A percentile compares a stretch with the other conserved stretches of the same genome.
Evolutionary conservation across 371 early-diverging fungal species (phyloP).

Genomic region (Neoconidiobolus thromboides): DNA sequence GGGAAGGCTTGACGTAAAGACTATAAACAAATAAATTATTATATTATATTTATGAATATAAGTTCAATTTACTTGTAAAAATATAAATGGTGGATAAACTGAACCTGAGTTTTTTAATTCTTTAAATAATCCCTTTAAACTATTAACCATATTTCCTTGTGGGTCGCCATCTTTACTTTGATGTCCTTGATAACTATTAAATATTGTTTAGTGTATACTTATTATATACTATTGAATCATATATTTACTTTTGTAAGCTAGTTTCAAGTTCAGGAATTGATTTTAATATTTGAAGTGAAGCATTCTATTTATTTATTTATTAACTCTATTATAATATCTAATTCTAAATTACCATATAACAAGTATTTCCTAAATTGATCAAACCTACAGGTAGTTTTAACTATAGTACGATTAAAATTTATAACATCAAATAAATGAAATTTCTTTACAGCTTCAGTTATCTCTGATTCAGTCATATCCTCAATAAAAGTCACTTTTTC

Average conservation of each 20-base stretch:
- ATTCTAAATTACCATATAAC: conserved; percentile 60
- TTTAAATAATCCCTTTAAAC: no score
- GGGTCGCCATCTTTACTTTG: no score
- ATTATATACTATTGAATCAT: background rate
- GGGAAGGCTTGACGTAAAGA: conserved; percentile 63
- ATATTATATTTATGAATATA: background rate
- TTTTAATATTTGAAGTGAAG: conserved; percentile 88
- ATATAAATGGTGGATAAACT: conserved; percentile 58
- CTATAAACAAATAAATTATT: conserved; percentile 14
- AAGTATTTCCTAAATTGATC: conserved; percentile 92
- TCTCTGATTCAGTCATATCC: conserved; percentile 75
- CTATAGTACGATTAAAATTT: conserved; percentile 13
- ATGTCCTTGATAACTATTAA: no score
- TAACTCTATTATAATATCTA: background rate
- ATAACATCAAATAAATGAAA: background rate
- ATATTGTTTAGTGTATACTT: no score
- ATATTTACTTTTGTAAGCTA: conserved; percentile 27
- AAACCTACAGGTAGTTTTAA: conserved; percentile 76
- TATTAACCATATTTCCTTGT: no score
- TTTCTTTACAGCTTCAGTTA: conserved; percentile 55
- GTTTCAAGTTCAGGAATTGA: conserved; percentile 66
- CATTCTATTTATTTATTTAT: conserved; percentile 31
- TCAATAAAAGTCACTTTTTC: conserved; percentile 61
- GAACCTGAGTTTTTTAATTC: no score
- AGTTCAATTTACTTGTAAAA: conserved; percentile 33